These are phyloP conservation scores for Apium graveolens DNA, from an alignment of 129 eudicot genomes.

Conservation along the genomic window DNA sequence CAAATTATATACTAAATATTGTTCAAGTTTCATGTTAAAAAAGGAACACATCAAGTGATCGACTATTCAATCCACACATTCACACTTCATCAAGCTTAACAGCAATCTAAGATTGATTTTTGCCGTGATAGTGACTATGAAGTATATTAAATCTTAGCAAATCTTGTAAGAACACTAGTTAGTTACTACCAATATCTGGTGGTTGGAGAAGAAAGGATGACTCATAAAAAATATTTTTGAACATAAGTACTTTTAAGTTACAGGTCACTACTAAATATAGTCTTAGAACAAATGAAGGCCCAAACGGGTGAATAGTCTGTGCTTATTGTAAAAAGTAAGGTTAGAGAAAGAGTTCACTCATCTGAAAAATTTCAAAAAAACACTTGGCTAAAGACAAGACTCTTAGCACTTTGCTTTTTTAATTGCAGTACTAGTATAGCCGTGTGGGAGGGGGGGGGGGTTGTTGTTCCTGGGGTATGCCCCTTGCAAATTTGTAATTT, in stretches of 20 bases:
- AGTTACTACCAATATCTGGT: not conserved
- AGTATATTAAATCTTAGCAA: not conserved
- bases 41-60: not conserved
- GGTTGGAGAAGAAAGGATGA: not conserved
- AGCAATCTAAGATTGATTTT: not conserved
- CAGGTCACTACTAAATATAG: not conserved
- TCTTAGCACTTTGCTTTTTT: too few relatives aligned
- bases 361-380: too few relatives aligned
- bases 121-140: not conserved
- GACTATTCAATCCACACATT: not conserved
- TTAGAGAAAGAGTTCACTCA: too few relatives aligned
- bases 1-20: not conserved
- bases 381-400: too few relatives aligned
- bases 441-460: too few relatives aligned
- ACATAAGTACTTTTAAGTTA: not conserved
- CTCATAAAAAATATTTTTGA: not conserved
- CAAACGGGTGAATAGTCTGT: too few relatives aligned
- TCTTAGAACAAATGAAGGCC: too few relatives aligned
- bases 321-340: too few relatives aligned
- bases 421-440: too few relatives aligned
- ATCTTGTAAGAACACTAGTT: not conserved
- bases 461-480: too few relatives aligned
- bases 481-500: too few relatives aligned
- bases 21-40: not conserved
- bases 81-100: not conserved